phyloP scores from a whole-genome alignment of 2,329 filamentous ascomycete species.

The Aspergillus felis region DNA sequence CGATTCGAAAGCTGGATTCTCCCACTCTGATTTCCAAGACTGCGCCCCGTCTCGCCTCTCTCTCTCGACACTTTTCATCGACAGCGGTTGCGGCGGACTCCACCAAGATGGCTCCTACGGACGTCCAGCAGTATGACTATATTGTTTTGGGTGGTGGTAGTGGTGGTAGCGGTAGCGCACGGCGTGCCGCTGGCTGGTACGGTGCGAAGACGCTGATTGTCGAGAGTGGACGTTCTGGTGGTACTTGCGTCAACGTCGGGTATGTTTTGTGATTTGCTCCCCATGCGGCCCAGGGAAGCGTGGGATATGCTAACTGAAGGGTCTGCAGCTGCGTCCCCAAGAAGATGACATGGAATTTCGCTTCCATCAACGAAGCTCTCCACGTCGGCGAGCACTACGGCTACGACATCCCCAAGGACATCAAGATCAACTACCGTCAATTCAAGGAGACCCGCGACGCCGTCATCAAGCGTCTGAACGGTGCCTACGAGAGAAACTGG shows the following conservation, averaged over 20 bases:
- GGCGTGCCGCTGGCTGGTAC: slow-evolving; percentile 51
- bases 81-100: slow-evolving; percentile 21
- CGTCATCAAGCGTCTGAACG: slow-evolving; percentile 44
- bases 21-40: slow-evolving; percentile 10
- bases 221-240: slow-evolving; percentile 47
- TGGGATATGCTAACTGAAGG: not conserved
- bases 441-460: slow-evolving; percentile 49
- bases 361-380: slow-evolving; percentile 47
- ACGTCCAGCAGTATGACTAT: slow-evolving; percentile 50
- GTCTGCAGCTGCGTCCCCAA: slow-evolving; percentile 47
- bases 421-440: slow-evolving; percentile 42
- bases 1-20: slow-evolving; percentile 22
- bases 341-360: slow-evolving; percentile 53
- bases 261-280: slow-evolving; percentile 25
- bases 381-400: slow-evolving; percentile 46
- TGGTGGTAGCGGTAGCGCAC: slow-evolving; percentile 48
- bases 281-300: not conserved
- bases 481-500: slow-evolving; percentile 50
- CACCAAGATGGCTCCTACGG: slow-evolving; percentile 44
- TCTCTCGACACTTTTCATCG: slow-evolving; percentile 41
- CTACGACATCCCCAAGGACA: slow-evolving; percentile 42
- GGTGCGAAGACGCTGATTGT: slow-evolving; percentile 49
- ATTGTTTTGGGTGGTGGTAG: slow-evolving; percentile 54
- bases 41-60: slow-evolving; percentile 33
- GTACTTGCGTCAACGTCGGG: slow-evolving; percentile 53